These are phyloP conservation scores for Colletotrichum cordylinicola DNA, from an alignment of 2,329 filamentous ascomycete species.

Conservation along the genomic window DNA sequence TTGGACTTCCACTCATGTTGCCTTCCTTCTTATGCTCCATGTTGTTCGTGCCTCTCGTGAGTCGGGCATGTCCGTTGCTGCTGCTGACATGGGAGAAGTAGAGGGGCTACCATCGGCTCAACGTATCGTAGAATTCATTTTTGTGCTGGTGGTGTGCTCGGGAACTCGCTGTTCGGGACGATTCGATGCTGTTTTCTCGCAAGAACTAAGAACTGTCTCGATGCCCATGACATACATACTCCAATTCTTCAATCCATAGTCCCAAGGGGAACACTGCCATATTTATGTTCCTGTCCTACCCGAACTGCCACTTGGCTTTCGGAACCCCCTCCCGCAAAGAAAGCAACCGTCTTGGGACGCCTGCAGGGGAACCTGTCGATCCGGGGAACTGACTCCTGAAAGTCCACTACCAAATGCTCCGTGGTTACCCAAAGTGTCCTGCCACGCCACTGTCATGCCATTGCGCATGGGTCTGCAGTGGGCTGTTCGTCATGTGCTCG, in stretches of 20 bases:
- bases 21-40: neutral
- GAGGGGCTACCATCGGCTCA: neutral
- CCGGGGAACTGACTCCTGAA: neutral
- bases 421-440: neutral
- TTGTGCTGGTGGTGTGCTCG: neutral
- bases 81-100: neutral
- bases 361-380: slow-evolving; percentile 2
- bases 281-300: neutral
- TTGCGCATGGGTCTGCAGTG: neutral
- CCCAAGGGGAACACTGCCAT: neutral
- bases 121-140: neutral
- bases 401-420: neutral
- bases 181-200: neutral
- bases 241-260: neutral
- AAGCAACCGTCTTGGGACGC: neutral
- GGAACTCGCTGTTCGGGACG: neutral
- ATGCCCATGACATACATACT: neutral
- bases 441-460: neutral
- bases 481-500: neutral
- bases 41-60: neutral
- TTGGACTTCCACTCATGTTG: neutral
- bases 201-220: neutral
- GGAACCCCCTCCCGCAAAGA: neutral
- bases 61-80: neutral
- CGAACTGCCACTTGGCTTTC: neutral